These are phyloP conservation scores for Isoetes taiwanensis DNA, from an alignment of 75 land plant genomes.

Conservation along the genomic window DNA sequence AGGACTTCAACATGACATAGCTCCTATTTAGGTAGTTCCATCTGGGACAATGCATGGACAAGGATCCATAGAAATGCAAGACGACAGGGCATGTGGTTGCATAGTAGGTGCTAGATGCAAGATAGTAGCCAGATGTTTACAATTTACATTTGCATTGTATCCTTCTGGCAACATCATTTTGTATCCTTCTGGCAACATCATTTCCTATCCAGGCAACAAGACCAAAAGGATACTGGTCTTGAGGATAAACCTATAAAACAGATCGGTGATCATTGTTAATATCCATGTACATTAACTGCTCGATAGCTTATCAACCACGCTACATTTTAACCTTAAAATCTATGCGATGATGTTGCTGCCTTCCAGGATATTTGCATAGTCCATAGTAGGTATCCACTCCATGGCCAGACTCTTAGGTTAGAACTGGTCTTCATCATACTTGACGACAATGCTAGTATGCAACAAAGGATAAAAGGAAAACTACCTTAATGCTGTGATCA, in stretches of 20 bases:
- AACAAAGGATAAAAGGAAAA: background rate
- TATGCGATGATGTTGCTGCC: background rate
- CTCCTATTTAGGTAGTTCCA: too few relatives aligned
- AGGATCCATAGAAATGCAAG: too few relatives aligned
- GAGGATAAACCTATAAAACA: background rate
- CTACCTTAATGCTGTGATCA: constrained; percentile 74
- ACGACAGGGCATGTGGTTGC: too few relatives aligned
- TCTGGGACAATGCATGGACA: too few relatives aligned
- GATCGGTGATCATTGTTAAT: background rate
- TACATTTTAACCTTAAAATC: constrained; percentile 7
- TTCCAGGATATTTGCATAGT: background rate
- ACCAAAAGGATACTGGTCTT: constrained; percentile 1
- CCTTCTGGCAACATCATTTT: too few relatives aligned
- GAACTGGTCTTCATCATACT: too few relatives aligned
- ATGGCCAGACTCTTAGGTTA: too few relatives aligned
- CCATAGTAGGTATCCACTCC: constrained; percentile 4
- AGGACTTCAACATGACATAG: too few relatives aligned
- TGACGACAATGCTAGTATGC: too few relatives aligned
- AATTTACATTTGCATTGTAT: too few relatives aligned
- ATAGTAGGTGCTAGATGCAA: background rate
- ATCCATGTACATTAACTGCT: background rate
- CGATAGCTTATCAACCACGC: too few relatives aligned
- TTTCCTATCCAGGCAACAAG: constrained; percentile 2
- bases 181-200: constrained; percentile 2
- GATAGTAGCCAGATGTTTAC: constrained; percentile 35